Evolutionary conservation across 345 rosid species (phyloP).

Genomic region (Salix brachista): DNA sequence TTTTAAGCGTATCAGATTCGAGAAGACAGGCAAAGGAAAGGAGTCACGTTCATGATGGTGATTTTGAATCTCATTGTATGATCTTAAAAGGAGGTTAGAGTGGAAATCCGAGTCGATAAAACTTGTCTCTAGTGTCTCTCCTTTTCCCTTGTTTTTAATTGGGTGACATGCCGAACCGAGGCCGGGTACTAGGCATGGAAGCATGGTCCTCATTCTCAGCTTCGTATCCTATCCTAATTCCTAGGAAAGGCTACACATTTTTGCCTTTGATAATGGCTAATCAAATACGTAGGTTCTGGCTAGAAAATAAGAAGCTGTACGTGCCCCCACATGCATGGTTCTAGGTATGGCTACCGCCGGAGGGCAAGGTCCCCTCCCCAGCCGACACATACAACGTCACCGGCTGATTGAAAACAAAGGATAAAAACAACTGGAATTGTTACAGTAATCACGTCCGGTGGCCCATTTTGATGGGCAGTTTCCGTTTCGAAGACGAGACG

Average conservation of each 20-base stretch:
- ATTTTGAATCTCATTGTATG: slow-evolving; percentile 15
- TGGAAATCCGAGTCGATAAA: slow-evolving; percentile 36
- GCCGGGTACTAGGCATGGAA: background rate
- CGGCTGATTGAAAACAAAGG: no score
- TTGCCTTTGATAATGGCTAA: slow-evolving; percentile 3
- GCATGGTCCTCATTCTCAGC: slow-evolving; percentile 19
- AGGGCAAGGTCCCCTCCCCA: background rate
- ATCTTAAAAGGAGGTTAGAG: slow-evolving; percentile 9
- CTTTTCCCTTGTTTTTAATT: background rate
- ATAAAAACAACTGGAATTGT: no score
- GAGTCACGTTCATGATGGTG: slow-evolving; percentile 3
- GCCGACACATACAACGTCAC: background rate
- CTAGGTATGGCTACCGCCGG: background rate
- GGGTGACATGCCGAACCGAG: background rate
- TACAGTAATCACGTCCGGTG: background rate
- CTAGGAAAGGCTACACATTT: slow-evolving; percentile 9
- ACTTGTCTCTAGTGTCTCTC: slow-evolving; percentile 14
- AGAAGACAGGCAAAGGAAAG: background rate
- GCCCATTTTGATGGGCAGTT: background rate
- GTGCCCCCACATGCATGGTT: background rate
- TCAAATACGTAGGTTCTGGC: no score
- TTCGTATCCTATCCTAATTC: slow-evolving; percentile 4
- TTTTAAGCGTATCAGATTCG: background rate
- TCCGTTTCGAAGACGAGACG: background rate
- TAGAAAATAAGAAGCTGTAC: background rate